Evolutionary conservation across 768 basidiomycete genomes (phyloP).

Genomic region (Boletus sp.): DNA sequence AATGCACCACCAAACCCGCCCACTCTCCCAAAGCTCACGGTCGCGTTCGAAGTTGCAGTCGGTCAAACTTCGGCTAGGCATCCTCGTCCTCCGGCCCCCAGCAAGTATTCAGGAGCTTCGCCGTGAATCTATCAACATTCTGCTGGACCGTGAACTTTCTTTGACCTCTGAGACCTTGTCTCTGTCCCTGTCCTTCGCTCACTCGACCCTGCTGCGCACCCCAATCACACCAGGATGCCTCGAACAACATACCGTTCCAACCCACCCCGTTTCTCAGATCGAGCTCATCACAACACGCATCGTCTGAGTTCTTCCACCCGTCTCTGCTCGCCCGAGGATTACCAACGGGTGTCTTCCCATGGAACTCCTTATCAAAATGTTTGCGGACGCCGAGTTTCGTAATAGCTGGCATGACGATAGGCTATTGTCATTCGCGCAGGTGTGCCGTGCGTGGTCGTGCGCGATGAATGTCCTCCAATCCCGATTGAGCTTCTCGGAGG

Average conservation of each 20-base stretch:
- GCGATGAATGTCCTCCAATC: conserved; percentile 21
- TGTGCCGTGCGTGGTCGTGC: conserved; percentile 24
- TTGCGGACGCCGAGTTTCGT: conserved; percentile 15
- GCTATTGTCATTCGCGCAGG: conserved; percentile 26
- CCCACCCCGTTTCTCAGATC: conserved; percentile 13
- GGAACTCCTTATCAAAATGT: conserved; percentile 22
- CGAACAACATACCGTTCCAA: conserved; percentile 1
- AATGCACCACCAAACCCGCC: conserved; percentile 9
- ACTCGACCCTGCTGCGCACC: conserved; percentile 22
- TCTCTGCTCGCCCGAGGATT: background rate
- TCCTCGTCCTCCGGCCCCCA: conserved; percentile 15
- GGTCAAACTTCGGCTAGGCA: conserved; percentile 1
- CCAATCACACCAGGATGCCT: background rate
- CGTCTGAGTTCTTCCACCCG: conserved; percentile 17
- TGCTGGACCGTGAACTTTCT: conserved; percentile 15
- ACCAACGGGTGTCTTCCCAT: conserved; percentile 15
- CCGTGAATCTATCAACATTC: conserved; percentile 2
- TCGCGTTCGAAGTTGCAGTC: conserved; percentile 21
- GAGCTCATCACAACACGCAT: conserved; percentile 22
- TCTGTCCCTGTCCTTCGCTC: conserved; percentile 21
- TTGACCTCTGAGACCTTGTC: conserved; percentile 19
- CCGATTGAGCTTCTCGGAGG: conserved; percentile 18
- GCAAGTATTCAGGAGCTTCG: conserved; percentile 3
- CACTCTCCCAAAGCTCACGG: conserved; percentile 19
- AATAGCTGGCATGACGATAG: conserved; percentile 22